Percentiles rank a stretch among this genome's conserved stretches.
These are phyloP conservation scores for Phytophthora gonapodyides DNA, from an alignment of 352 stramenopile species.

Conservation along the genomic window DNA sequence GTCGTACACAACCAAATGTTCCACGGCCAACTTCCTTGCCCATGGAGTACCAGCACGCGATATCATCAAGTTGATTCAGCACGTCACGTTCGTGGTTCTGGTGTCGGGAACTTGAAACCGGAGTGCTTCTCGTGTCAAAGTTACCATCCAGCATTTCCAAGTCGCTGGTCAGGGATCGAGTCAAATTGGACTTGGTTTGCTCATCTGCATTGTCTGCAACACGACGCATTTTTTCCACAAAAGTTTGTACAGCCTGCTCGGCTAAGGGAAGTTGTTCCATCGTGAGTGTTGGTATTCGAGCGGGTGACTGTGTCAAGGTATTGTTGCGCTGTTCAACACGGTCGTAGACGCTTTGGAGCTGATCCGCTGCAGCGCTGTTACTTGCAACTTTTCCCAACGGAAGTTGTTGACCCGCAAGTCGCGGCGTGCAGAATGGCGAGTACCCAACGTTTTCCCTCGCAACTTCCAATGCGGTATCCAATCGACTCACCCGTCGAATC, in stretches of 20 bases:
- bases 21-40: constrained; percentile 54
- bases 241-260: constrained; percentile 21
- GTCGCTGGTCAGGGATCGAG: constrained; percentile 10
- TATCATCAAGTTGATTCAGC: constrained; percentile 22
- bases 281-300: constrained; percentile 13
- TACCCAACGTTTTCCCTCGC: constrained; percentile 3
- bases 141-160: not conserved
- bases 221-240: constrained; percentile 26
- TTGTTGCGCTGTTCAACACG: constrained; percentile 24
- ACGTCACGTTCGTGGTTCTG: constrained; percentile 9
- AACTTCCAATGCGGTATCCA: constrained; percentile 31
- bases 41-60: constrained; percentile 47
- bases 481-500: constrained; percentile 18
- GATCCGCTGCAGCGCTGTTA: constrained; percentile 3
- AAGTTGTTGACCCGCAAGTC: not conserved
- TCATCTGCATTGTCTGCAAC: constrained; percentile 14
- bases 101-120: not conserved
- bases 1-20: constrained; percentile 58
- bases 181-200: constrained; percentile 18
- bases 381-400: not conserved
- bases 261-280: constrained; percentile 10
- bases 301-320: not conserved
- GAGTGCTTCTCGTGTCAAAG: not conserved
- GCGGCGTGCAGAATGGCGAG: constrained; percentile 10
- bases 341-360: constrained; percentile 27